A percentile compares a stretch with the other conserved stretches of the same genome.
Conservation (phyloP, 768 basidiomycete species). For the Agaricus sinodeliciosus region DNA sequence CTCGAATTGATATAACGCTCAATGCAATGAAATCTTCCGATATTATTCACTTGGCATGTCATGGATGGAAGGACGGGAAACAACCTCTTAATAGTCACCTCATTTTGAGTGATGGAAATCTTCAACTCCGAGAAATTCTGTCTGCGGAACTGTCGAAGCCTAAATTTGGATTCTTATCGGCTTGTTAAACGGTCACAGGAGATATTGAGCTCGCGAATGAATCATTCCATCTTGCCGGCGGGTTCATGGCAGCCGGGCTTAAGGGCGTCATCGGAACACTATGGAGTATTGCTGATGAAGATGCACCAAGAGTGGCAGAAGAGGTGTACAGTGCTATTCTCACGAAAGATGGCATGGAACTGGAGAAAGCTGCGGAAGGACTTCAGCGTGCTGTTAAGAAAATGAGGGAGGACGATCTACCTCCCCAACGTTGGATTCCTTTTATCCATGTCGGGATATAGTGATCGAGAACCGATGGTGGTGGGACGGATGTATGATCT, state of each 20-base stretch:
- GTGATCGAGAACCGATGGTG: too few relatives aligned
- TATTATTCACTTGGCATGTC: slow-evolving; percentile 14
- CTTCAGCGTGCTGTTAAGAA: neutral
- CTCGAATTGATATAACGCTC: neutral
- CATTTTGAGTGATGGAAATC: slow-evolving; percentile 13
- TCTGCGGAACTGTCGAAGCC: slow-evolving; percentile 17
- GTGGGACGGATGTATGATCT: too few relatives aligned
- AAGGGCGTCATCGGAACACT: slow-evolving; percentile 32
- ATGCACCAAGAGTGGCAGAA: slow-evolving; percentile 26
- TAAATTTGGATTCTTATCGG: slow-evolving; percentile 36
- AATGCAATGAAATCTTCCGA: neutral
- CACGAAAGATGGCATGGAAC: neutral
- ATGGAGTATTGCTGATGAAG: slow-evolving; percentile 33
- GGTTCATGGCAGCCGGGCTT: slow-evolving; percentile 30
- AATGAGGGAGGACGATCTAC: neutral
- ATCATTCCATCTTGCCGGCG: slow-evolving; percentile 33
- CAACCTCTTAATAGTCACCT: slow-evolving; percentile 14
- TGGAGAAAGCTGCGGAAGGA: neutral
- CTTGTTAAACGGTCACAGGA: slow-evolving; percentile 37
- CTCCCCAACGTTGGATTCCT: neutral
- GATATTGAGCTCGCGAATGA: slow-evolving; percentile 18
- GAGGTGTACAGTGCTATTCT: slow-evolving; percentile 12
- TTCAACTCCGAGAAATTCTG: slow-evolving; percentile 18
- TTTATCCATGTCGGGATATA: neutral
- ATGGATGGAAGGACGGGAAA: slow-evolving; percentile 12